Evolutionary conservation across 495 filamentous ascomycete species (phyloP).

Genomic region (Penicillium paradoxum): DNA sequence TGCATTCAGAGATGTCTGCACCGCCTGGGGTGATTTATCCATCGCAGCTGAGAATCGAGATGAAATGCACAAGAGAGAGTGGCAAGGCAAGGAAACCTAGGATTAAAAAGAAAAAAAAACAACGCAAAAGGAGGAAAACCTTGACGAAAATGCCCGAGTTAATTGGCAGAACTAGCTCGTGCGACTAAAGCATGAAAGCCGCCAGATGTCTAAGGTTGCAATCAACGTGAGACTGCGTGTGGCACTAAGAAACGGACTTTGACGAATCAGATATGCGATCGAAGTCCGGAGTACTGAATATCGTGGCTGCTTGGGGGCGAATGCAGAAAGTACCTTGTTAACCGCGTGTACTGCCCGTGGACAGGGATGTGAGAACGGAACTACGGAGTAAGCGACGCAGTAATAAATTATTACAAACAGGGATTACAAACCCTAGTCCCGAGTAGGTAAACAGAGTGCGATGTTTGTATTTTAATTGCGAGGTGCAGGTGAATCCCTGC

Average conservation of each 20-base stretch:
- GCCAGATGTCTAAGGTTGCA: background rate
- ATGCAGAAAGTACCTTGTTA: no score
- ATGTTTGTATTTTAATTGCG: background rate
- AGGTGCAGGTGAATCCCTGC: background rate
- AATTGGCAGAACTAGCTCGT: background rate
- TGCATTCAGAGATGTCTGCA: background rate
- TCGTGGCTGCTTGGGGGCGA: no score
- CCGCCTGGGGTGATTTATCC: slow-evolving; percentile 12
- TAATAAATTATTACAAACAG: no score
- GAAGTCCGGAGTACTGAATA: no score
- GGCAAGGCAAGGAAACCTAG: background rate
- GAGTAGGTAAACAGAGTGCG: background rate
- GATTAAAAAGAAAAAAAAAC: background rate
- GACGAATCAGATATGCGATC: background rate
- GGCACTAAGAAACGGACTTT: background rate
- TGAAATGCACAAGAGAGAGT: background rate
- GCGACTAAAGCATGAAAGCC: background rate
- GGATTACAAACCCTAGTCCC: background rate
- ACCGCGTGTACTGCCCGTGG: no score
- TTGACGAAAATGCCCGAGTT: background rate
- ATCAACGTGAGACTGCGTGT: background rate
- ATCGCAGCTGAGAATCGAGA: background rate
- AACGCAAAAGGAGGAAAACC: background rate
- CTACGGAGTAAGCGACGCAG: no score
- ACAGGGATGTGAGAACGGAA: no score